A percentile compares a stretch with the other conserved stretches of the same genome.
Conservation (phyloP, 164 flowering plant genomes). For the Houttuynia cordata region DNA sequence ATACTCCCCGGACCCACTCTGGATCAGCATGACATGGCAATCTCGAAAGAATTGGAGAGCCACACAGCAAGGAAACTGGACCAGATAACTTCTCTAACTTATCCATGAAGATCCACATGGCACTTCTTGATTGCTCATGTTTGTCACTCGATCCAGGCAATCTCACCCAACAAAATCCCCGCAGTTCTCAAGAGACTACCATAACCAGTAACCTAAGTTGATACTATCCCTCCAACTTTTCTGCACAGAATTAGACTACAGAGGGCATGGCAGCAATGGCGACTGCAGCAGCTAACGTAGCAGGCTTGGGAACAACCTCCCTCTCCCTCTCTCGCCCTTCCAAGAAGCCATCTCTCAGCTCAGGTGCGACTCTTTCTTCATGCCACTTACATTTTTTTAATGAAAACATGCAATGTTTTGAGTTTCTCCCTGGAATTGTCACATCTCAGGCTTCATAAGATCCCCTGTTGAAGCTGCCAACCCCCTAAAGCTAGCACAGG, state of each 20-base stretch:
- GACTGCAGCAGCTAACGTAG: slow-evolving; percentile 2
- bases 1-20: too few species aligned
- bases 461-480: slow-evolving; percentile 31
- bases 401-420: background rate
- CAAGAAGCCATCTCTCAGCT: slow-evolving; percentile 1
- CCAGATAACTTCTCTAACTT: background rate
- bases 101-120: slow-evolving; percentile 6
- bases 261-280: slow-evolving; percentile 1
- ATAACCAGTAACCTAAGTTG: too few species aligned
- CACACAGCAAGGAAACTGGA: background rate
- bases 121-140: slow-evolving; percentile 1
- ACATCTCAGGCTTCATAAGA: slow-evolving; percentile 43
- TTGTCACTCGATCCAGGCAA: slow-evolving; percentile 7
- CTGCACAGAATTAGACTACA: background rate
- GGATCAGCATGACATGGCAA: too few species aligned
- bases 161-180: background rate
- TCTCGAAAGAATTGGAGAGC: too few species aligned
- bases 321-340: slow-evolving; percentile 4
- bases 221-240: too few species aligned
- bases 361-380: slow-evolving; percentile 1
- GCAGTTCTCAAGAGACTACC: background rate
- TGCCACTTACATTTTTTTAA: background rate
- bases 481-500: slow-evolving; percentile 37
- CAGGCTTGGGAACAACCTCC: slow-evolving; percentile 4
- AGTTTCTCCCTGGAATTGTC: too few species aligned